Evolutionary conservation across 768 basidiomycete species (phyloP).

Genomic region (Scleroderma citrinum): DNA sequence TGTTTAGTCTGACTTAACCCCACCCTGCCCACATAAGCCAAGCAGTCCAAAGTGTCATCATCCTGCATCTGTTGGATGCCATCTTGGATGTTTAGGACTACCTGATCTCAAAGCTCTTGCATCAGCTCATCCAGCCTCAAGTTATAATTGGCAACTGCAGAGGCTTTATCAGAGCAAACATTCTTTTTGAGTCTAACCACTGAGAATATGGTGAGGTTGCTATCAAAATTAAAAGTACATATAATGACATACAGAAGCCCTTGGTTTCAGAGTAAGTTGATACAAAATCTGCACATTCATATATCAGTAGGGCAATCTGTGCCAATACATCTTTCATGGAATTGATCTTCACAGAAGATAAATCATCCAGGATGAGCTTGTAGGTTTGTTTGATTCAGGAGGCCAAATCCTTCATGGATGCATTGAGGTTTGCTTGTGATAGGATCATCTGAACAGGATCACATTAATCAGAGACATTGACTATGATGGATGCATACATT

Average conservation of each 20-base stretch:
- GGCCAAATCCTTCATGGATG: no score
- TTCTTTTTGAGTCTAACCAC: background rate
- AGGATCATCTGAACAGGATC: no score
- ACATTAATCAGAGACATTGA: no score
- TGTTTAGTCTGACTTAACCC: background rate
- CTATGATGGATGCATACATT: no score
- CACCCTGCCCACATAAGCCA: background rate
- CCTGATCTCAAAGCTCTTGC: background rate
- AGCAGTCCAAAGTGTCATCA: background rate
- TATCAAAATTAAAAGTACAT: background rate
- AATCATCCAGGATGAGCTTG: no score
- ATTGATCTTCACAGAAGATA: background rate
- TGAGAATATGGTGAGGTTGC: background rate
- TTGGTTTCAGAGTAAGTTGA: background rate
- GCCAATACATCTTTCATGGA: background rate
- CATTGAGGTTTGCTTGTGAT: no score
- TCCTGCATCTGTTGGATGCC: no score
- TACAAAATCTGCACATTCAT: background rate
- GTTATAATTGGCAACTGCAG: background rate
- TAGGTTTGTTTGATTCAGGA: no score
- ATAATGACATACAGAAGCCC: no score
- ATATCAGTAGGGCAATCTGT: background rate
- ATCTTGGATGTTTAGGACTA: background rate
- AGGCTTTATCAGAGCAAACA: background rate
- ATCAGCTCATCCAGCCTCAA: background rate